A percentile compares a stretch with the other conserved stretches of the same genome.
phyloP scores from a whole-genome alignment of 2,329 filamentous ascomycete genomes.

The Pseudogymnoascus sp. region DNA sequence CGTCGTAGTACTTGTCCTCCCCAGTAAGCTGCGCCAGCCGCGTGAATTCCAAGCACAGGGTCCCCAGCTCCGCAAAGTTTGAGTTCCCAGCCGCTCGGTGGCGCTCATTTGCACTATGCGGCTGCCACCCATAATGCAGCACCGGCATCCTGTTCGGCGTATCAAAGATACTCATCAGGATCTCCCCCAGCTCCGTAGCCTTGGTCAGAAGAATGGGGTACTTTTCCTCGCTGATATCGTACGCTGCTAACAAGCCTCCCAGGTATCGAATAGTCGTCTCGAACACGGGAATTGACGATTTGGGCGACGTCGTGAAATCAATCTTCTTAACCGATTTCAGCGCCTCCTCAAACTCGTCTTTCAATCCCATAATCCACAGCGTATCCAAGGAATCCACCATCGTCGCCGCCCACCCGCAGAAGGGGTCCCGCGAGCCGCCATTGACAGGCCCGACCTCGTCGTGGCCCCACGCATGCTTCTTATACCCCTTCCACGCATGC shows the following conservation, averaged over 20 bases:
- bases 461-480: slow-evolving; percentile 68
- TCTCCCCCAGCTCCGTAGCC: slow-evolving; percentile 27
- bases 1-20: slow-evolving; percentile 80
- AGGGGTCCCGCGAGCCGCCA: slow-evolving; percentile 63
- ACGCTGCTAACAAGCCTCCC: slow-evolving; percentile 31
- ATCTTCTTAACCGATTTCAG: slow-evolving; percentile 61
- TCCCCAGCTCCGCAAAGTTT: slow-evolving; percentile 49
- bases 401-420: slow-evolving; percentile 87
- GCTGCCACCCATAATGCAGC: slow-evolving; percentile 42
- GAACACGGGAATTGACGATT: slow-evolving; percentile 29
- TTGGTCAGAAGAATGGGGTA: slow-evolving; percentile 26
- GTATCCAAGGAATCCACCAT: slow-evolving; percentile 77
- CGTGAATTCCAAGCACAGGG: slow-evolving; percentile 81
- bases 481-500: slow-evolving; percentile 74
- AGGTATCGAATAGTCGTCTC: slow-evolving; percentile 34
- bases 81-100: slow-evolving; percentile 51
- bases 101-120: slow-evolving; percentile 52
- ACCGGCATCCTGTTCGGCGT: slow-evolving; percentile 45
- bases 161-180: slow-evolving; percentile 37
- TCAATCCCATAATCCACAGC: slow-evolving; percentile 77
- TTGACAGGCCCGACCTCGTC: slow-evolving; percentile 76
- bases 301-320: slow-evolving; percentile 64
- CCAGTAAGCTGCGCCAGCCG: slow-evolving; percentile 78
- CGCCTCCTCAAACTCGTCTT: slow-evolving; percentile 71
- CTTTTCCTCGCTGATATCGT: slow-evolving; percentile 27